Evolutionary conservation across 2,329 filamentous ascomycete genomes (phyloP).

Genomic region (Bipolaris sorokiniana): DNA sequence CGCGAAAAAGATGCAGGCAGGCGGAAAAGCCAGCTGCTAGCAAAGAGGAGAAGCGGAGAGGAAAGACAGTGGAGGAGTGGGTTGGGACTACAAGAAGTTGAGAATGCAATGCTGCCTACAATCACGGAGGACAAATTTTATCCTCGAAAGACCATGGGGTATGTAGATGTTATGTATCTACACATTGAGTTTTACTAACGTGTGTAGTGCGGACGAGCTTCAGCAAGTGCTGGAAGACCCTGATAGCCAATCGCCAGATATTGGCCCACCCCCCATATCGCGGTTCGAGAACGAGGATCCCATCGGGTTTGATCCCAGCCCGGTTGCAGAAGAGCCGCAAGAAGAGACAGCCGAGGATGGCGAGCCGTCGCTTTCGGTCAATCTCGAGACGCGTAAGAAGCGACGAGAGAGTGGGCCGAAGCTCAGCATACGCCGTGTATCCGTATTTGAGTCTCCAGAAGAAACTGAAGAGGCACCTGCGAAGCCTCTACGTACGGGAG

Average conservation of each 20-base stretch:
- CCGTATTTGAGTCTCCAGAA: slow-evolving; percentile 52
- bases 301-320: slow-evolving; percentile 52
- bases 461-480: slow-evolving; percentile 33
- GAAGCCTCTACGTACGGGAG: slow-evolving; percentile 53
- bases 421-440: slow-evolving; percentile 51
- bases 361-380: slow-evolving; percentile 51
- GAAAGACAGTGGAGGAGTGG: slow-evolving; percentile 64
- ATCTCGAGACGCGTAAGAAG: slow-evolving; percentile 60
- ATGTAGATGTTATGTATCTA: slow-evolving; percentile 41
- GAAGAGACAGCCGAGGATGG: slow-evolving; percentile 45
- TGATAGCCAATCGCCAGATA: slow-evolving; percentile 68
- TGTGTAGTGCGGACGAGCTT: slow-evolving; percentile 65
- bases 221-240: slow-evolving; percentile 59
- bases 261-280: slow-evolving; percentile 64
- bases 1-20: slow-evolving; percentile 20
- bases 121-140: slow-evolving; percentile 74
- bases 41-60: slow-evolving; percentile 56
- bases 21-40: slow-evolving; percentile 58
- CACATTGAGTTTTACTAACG: slow-evolving; percentile 23
- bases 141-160: slow-evolving; percentile 73
- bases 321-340: slow-evolving; percentile 28
- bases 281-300: slow-evolving; percentile 59
- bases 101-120: slow-evolving; percentile 66
- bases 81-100: slow-evolving; percentile 45
- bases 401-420: slow-evolving; percentile 59